Evolutionary conservation across 768 basidiomycete genomes (phyloP), one percentile per base, ranked within the genome.

Genomic region (Saitozyma sp.): DNA sequence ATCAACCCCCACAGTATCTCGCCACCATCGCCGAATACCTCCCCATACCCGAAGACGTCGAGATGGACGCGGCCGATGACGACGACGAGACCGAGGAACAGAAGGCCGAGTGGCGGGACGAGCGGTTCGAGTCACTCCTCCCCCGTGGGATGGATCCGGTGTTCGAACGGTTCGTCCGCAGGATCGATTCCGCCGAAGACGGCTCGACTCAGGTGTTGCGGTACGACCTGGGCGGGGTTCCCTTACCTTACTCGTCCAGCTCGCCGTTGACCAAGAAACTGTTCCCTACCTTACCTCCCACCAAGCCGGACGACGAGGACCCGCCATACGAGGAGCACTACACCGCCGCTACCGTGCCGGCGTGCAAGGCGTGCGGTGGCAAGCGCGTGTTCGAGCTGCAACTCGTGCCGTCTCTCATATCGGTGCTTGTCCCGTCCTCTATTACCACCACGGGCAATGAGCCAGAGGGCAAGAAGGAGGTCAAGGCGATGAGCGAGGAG

Each of bases 351-450:
- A 78, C 82, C 8, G 80, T 92, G 39, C 86, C 88, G 0, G 63
- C 78, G 0, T 98, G 95, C 75, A 82, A 86, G 1, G 71, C 80
- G 13, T 98, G 95, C 80, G 80, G 82, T 43, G 83, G 85, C 3
- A 81, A 80, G 50, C 85, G 92, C 14, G 84, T 88, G 19, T 98
- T 96, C 77, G 95, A 98, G 77, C 89, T 89, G 70, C 95, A 98
- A 78, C 83, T 97, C 57, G 95, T 94, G 87, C 95, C 95, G 1
- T 91, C 92, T 74, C 81, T 97, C 56, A 92, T 97, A 77, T 90
- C 90, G 56, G 80, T 91, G 13, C 82, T 96, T 13, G 81, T 83
- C 55, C 74, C 72, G 9, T 62, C 72, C 9, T 59, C 56, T 3
- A 48, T 76, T 4, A 61, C 76, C 66, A 75, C 68, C 59, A 74